Conservation (phyloP, 1,139 yeast genomes). For the Debaryomyces psychrophilus region DNA sequence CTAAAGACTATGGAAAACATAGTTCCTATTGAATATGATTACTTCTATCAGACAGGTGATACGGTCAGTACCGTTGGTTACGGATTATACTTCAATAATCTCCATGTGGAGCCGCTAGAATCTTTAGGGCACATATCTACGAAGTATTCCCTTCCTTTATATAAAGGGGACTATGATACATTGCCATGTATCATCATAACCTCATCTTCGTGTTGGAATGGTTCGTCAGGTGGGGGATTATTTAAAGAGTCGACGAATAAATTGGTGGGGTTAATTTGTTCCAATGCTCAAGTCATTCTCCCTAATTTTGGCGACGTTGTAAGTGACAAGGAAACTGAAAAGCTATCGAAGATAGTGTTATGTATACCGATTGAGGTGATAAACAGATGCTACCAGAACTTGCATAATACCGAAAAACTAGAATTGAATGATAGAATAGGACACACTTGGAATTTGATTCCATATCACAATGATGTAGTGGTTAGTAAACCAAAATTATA, state of each 20-base stretch:
- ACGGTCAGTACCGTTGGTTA: slow-evolving; percentile 55
- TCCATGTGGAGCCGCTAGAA: slow-evolving; percentile 38
- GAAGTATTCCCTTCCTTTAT: slow-evolving; percentile 19
- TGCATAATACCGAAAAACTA: slow-evolving; percentile 4
- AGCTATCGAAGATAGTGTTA: slow-evolving; percentile 31
- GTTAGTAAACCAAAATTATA: slow-evolving; percentile 19
- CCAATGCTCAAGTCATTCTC: slow-evolving; percentile 53
- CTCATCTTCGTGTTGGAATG: slow-evolving; percentile 74
- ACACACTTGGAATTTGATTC: slow-evolving; percentile 29
- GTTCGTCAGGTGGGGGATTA: slow-evolving; percentile 75
- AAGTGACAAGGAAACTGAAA: slow-evolving; percentile 25
- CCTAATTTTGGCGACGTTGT: slow-evolving; percentile 18
- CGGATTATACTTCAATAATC: slow-evolving; percentile 51
- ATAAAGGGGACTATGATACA: slow-evolving; percentile 9
- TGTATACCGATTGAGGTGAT: slow-evolving; percentile 35
- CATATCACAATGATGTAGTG: slow-evolving; percentile 26
- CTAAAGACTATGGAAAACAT: slow-evolving; percentile 3
- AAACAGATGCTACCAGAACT: slow-evolving; percentile 19
- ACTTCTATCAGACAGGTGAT: slow-evolving; percentile 30
- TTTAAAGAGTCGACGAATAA: slow-evolving; percentile 34
- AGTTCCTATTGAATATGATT: slow-evolving; percentile 15
- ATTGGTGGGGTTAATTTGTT: slow-evolving; percentile 62
- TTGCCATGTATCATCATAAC: slow-evolving; percentile 48
- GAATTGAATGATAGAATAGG: slow-evolving; percentile 22
- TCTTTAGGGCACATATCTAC: slow-evolving; percentile 51